A percentile compares a stretch with the other conserved stretches of the same genome.
Conservation (phyloP, 768 basidiomycete species). For the Trametes cingulata region DNA sequence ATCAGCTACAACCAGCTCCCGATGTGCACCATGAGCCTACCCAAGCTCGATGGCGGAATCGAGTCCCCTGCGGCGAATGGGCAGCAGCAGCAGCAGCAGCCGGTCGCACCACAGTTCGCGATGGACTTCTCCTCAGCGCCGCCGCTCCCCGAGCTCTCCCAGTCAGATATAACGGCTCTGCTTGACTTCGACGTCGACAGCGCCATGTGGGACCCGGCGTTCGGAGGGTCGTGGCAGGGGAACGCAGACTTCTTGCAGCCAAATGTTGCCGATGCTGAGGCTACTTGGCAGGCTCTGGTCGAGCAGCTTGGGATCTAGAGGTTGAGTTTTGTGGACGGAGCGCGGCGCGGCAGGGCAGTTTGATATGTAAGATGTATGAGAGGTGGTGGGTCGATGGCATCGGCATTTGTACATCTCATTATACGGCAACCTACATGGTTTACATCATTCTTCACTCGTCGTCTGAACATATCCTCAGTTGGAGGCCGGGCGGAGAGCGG, state of each 20-base stretch:
- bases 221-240: background rate
- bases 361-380: too few species aligned
- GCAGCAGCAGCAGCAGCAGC: too few species aligned
- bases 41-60: too few species aligned
- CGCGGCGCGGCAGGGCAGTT: too few species aligned
- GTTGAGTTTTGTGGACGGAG: background rate
- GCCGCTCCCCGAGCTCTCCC: background rate
- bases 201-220: background rate
- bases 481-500: slow-evolving; percentile 20
- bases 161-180: slow-evolving; percentile 14
- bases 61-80: too few species aligned
- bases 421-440: too few species aligned
- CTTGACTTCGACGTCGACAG: background rate
- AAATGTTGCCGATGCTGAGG: slow-evolving; percentile 46
- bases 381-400: too few species aligned
- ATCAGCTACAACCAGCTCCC: too few species aligned
- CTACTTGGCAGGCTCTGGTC: slow-evolving; percentile 66
- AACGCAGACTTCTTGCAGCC: slow-evolving; percentile 3
- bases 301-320: slow-evolving; percentile 54
- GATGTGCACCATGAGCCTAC: too few species aligned
- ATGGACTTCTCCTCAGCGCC: slow-evolving; percentile 27
- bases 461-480: background rate
- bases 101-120: too few species aligned
- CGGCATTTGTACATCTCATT: too few species aligned
- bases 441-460: background rate